These are phyloP conservation scores for Panus rudis DNA, from an alignment of 768 basidiomycete genomes.

Conservation along the genomic window DNA sequence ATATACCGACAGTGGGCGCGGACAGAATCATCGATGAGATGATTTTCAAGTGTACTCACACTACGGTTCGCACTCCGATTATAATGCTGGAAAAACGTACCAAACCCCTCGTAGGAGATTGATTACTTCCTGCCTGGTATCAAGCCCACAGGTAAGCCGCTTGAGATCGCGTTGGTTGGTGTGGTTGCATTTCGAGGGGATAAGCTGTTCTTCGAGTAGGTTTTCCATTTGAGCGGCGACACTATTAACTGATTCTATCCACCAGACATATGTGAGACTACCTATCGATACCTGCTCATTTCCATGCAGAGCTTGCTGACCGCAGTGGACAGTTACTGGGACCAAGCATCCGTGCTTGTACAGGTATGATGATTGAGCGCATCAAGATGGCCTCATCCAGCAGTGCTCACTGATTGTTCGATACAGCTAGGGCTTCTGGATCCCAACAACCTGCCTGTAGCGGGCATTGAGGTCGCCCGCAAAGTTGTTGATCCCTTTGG, in stretches of 20 bases:
- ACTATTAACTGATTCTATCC: neutral
- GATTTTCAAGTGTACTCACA: constrained; percentile 37
- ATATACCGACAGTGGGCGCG: constrained; percentile 26
- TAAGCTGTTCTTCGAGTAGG: constrained; percentile 42
- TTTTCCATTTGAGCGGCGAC: constrained; percentile 3
- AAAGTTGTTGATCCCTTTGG: constrained; percentile 38
- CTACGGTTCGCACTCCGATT: constrained; percentile 26
- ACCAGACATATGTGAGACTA: constrained; percentile 23
- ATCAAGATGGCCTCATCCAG: neutral
- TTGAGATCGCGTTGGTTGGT: constrained; percentile 37
- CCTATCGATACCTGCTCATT: neutral
- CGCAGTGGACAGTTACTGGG: constrained; percentile 33
- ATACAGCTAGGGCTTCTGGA: constrained; percentile 30
- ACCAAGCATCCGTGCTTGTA: constrained; percentile 39
- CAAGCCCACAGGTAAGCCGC: constrained; percentile 28
- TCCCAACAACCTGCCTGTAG: constrained; percentile 26
- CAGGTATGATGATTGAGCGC: constrained; percentile 25
- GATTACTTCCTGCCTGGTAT: constrained; percentile 31
- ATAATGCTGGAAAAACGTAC: too few relatives aligned
- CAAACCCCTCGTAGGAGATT: constrained; percentile 26
- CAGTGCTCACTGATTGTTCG: neutral
- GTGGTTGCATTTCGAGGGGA: constrained; percentile 43
- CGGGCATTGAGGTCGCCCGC: constrained; percentile 32
- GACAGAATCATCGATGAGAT: constrained; percentile 42
- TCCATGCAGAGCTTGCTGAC: neutral